A percentile compares a stretch with the other conserved stretches of the same genome.
Evolutionary conservation across 2,329 filamentous ascomycete genomes (phyloP).

Genomic region (Curvularia spicifera): DNA sequence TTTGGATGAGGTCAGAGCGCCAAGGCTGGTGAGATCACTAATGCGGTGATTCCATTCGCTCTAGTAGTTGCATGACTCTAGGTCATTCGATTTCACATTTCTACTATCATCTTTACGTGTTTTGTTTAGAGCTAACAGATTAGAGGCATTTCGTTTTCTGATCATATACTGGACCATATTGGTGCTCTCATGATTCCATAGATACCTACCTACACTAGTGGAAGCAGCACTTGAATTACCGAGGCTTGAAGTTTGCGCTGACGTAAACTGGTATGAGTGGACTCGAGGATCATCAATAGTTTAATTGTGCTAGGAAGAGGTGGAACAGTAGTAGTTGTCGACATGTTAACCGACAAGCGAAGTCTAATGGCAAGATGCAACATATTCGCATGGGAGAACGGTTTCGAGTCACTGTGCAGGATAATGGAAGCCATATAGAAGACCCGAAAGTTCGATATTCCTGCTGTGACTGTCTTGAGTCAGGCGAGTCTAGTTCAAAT

Average conservation of each 20-base stretch:
- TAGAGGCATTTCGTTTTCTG: too few relatives aligned
- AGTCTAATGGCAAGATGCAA: neutral
- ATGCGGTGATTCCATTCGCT: conserved; percentile 7
- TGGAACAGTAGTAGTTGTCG: neutral
- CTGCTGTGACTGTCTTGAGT: neutral
- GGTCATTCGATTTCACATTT: too few relatives aligned
- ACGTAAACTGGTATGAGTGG: neutral
- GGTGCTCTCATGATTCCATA: neutral
- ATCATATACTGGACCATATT: neutral
- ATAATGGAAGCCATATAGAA: neutral
- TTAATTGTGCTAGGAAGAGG: neutral
- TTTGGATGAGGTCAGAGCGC: conserved; percentile 42
- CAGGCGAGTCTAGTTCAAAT: neutral
- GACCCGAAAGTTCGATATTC: neutral
- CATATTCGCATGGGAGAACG: neutral
- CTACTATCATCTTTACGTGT: too few relatives aligned
- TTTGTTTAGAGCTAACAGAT: neutral
- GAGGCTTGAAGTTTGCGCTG: neutral
- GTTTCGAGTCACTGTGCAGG: neutral
- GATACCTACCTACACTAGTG: neutral
- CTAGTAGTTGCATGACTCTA: neutral
- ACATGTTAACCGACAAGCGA: neutral
- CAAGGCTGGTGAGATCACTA: conserved; percentile 28
- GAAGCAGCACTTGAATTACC: neutral
- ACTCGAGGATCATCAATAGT: neutral